Percentiles rank a stretch among this genome's conserved stretches.
phyloP scores from a whole-genome alignment of 2,329 filamentous ascomycete genomes.

The Fonsecaea monophora region DNA sequence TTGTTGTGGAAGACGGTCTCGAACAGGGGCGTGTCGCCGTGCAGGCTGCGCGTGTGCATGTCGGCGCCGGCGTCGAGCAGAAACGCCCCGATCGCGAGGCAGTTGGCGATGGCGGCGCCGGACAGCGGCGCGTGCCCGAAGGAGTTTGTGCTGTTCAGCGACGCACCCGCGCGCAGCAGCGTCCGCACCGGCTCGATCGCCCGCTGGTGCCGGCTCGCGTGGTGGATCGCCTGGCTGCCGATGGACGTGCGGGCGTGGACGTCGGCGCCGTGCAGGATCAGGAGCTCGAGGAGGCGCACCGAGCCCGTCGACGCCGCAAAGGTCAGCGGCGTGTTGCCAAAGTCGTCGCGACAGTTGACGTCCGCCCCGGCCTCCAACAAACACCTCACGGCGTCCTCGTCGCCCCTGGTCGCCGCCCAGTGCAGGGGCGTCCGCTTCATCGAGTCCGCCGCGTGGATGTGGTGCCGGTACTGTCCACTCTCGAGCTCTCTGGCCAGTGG shows the following conservation, averaged over 20 bases:
- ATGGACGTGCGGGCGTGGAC: neutral
- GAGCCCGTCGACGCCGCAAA: neutral
- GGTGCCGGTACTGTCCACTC: neutral
- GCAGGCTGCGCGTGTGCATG: conserved; percentile 4
- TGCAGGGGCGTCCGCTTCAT: conserved; percentile 15
- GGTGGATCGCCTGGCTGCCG: neutral
- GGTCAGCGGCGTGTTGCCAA: neutral
- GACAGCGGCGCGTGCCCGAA: neutral
- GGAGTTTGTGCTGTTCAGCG: neutral
- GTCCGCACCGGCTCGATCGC: neutral
- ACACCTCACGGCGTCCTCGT: neutral
- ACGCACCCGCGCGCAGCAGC: neutral
- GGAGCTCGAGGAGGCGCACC: neutral
- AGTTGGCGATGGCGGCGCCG: neutral
- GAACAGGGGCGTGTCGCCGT: conserved; percentile 21
- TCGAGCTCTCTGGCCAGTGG: neutral
- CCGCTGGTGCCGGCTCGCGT: neutral
- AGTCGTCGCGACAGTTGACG: neutral
- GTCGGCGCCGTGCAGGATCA: neutral
- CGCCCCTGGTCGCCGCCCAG: conserved; percentile 12
- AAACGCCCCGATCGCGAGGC: neutral
- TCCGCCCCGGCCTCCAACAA: neutral
- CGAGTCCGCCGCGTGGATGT: neutral
- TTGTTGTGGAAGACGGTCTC: conserved; percentile 21
- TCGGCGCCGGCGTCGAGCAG: conserved; percentile 16